Percentiles rank a stretch among this genome's conserved stretches.
phyloP scores from a whole-genome alignment of 352 stramenopile genomes.

The Peronosclerospora sorghi region DNA sequence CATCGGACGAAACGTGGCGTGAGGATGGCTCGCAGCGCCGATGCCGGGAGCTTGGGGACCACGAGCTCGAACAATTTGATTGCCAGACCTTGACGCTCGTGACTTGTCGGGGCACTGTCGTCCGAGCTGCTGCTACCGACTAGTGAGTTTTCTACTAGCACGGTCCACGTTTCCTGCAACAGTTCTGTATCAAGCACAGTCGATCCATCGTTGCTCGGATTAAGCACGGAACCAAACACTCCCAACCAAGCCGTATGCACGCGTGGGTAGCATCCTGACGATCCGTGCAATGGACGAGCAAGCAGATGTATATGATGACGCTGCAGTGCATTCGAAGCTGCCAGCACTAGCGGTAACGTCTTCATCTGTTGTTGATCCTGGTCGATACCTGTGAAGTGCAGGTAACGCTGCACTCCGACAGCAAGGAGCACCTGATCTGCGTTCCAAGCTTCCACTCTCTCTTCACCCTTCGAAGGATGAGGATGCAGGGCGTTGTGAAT shows the following conservation, averaged over 20 bases:
- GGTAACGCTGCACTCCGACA: constrained; percentile 60
- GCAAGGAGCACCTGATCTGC: constrained; percentile 74
- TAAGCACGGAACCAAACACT: constrained; percentile 66
- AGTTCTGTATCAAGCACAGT: constrained; percentile 48
- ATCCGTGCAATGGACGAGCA: constrained; percentile 50
- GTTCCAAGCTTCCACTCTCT: constrained; percentile 39
- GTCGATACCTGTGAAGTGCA: constrained; percentile 30
- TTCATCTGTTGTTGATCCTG: constrained; percentile 22
- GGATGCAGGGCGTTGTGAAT: constrained; percentile 23
- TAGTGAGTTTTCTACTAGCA: constrained; percentile 74
- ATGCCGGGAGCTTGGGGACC: constrained; percentile 32
- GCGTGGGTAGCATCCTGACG: constrained; percentile 60
- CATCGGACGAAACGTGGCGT: constrained; percentile 75
- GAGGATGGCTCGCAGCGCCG: constrained; percentile 47
- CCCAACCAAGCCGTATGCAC: constrained; percentile 71
- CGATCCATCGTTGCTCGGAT: constrained; percentile 22
- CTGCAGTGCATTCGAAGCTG: constrained; percentile 31
- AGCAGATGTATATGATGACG: constrained; percentile 56
- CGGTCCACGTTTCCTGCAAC: constrained; percentile 67
- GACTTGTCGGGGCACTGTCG: constrained; percentile 30
- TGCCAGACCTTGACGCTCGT: constrained; percentile 66
- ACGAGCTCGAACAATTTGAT: constrained; percentile 80
- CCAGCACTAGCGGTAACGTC: constrained; percentile 28
- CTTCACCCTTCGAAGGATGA: constrained; percentile 23
- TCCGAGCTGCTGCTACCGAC: constrained; percentile 20